Evolutionary conservation across 2,329 filamentous ascomycete genomes (phyloP), one percentile per base, ranked within the genome.

Genomic region (Penicillium sp.): DNA sequence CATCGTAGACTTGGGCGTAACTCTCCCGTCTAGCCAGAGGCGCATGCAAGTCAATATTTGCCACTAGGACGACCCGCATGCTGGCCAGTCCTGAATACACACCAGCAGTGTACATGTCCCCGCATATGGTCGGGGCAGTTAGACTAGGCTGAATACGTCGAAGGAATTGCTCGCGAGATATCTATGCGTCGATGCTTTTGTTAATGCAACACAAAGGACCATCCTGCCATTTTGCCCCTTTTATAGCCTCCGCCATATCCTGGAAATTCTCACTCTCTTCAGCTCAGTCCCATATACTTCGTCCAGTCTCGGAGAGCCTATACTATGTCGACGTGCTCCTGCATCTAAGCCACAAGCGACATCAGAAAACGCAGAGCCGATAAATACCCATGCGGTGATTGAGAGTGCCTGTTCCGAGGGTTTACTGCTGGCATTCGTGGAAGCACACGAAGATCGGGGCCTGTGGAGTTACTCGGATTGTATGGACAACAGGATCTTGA

Each of bases 151-250:
- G 77, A 61, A 93, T 85, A 63, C 88, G 85, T 73, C 91, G 86
- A 66, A 82, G 80, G 74, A 88, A 92, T 62, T 81, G 82, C 80
- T 91, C 91, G 82, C 92, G 92, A 70, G 86, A 85, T 61, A 92
- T 78, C 49, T 18, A 18, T 18, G 15, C 15, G 15, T 18, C 15
- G 15, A 18, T 18, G 15, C 15, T 18, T 18, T 18, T 18, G 15
- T 18, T 18, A 18, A 18, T 18, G 15, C 15, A 18, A 18, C 15
- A 18, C 15, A 18, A 18, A 18, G 15, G 15, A 7, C n/a, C 6
- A 2, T 33, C n/a, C 32, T 33, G 32, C 7, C 5, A 18, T 15
- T 3, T 7, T 6, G n/a, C 15, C 31, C 15, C 3, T 20, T 20
- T 35, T 18, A 9, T 35, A 20, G 15, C 7, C 15, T 6, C 20